Evolutionary conservation across 805 yeast species (phyloP).

Genomic region (Yamadazyma laniorum): DNA sequence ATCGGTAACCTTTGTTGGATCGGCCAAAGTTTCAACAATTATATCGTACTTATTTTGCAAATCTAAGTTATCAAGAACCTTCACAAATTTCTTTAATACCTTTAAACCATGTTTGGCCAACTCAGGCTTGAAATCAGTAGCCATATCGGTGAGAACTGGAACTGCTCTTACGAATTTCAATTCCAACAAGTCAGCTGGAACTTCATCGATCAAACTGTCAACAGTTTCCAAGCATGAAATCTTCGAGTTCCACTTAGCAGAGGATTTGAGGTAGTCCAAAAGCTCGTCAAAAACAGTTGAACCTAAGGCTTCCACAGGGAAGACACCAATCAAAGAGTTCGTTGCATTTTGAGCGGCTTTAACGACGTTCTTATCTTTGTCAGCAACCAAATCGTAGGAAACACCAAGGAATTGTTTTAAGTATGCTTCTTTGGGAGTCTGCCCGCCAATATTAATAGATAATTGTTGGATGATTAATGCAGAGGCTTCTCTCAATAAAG

Average conservation of each 20-base stretch:
- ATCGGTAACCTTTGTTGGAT: conserved; percentile 83
- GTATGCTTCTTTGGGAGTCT: conserved; percentile 73
- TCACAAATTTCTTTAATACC: conserved; percentile 68
- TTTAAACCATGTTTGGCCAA: conserved; percentile 80
- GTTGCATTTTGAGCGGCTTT: conserved; percentile 82
- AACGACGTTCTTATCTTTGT: conserved; percentile 82
- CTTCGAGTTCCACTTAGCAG: conserved; percentile 94
- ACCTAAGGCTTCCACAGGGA: conserved; percentile 76
- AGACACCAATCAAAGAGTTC: conserved; percentile 65
- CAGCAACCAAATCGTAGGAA: conserved; percentile 73
- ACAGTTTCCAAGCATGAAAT: conserved; percentile 71
- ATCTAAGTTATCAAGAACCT: conserved; percentile 88
- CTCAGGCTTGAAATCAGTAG: conserved; percentile 97
- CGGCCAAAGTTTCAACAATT: conserved; percentile 84
- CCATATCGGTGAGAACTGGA: conserved; percentile 82
- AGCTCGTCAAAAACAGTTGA: conserved; percentile 64
- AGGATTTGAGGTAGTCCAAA: conserved; percentile 62
- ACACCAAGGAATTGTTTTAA: conserved; percentile 60
- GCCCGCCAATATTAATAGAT: conserved; percentile 59
- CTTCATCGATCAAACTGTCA: conserved; percentile 72
- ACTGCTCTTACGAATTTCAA: conserved; percentile 72
- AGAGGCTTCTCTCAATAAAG: conserved; percentile 75
- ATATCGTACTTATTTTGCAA: conserved; percentile 77
- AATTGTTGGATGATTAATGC: conserved; percentile 60
- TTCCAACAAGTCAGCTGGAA: conserved; percentile 84